Evolutionary conservation across 2,329 filamentous ascomycete species (phyloP), one percentile per base, ranked within the genome.

Genomic region (Phialophora verrucosa): DNA sequence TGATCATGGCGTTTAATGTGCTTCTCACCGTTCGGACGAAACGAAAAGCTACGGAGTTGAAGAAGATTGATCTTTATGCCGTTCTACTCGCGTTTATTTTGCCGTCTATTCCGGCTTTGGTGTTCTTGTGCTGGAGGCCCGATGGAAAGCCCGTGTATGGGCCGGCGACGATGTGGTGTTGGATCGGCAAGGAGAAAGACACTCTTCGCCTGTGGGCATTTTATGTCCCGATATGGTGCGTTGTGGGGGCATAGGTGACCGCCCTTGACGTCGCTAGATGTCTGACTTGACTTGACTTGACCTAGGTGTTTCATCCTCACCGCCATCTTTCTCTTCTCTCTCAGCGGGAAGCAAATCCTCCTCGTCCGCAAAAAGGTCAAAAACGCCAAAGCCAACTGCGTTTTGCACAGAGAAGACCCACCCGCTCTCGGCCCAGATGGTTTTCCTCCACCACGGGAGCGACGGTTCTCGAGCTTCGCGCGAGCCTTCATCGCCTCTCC

Each of bases 141-240:
- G 29, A 69, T 56, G 67, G 67, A 7, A 44, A 51, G 42, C 56
- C 67, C 2, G 57, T 69, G 20, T 69, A 69, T 38, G 67, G 67
- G 4, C 63, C 65, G 27, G 67, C 67, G 32, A 69, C 67, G 2
- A 29, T 63, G 54, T 69, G 67, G 67, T 69, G 67, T 44, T 69
- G 67, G 67, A 69, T 69, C n/a, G 51, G 63, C 23, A 51, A 47
- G 38, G 67, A 69, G 57, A 59, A 55, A 11, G 60, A 60, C 17
- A 63, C 66, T 27, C 51, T 69, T n/a, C 49, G 67, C 0, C 53
- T 69, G 38, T 63, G 59, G 32, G 64, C 55, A 29, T 69, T 69
- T 44, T 69, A 69, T 53, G 53, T 66, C 10, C 67, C 67, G 12
- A 63, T 69, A 7, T 69, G 67, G 66, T 68, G 56, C 54, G 31